Evolutionary conservation across 441 rosid genomes (phyloP), one percentile per base, ranked within the genome.

Genomic region (Breynia disticha): DNA sequence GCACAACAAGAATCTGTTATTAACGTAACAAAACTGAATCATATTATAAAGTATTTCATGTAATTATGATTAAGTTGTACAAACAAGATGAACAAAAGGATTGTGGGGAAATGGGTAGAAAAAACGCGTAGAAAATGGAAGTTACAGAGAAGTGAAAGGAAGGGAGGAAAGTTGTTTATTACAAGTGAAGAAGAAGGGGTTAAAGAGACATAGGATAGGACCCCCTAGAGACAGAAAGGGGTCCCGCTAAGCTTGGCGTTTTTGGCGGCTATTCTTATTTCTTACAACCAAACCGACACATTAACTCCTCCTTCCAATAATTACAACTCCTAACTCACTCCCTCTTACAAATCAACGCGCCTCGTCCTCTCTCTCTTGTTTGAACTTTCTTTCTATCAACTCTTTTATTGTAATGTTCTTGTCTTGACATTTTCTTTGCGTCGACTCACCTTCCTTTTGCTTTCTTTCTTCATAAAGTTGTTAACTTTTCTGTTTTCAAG

Each of bases 251-350:
- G 50, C 54, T 55, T 73, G 77, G 80, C 79, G 77, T 58, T 73
- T 72, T 73, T 71, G 81, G 74, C 79, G 89, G 71, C 69, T 64
- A 32, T 38, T 55, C 51, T 59, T 44, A 32, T 44, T 14, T 45
- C 35, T 28, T 28, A 59, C 64, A 54, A 64, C 52, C 61, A 73
- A 64, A 71, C 51, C 51, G 55, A 63, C 68, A 28, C 46, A 56
- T 18, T 46, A 49, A 55, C 8, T 4, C 5, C 35, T 28, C 35
- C 41, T 44, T 38, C 28, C 22, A 19, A 12, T 11, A 20, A 19
- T 46, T 19, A 37, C 37, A 13, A n/a, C 54, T 49, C 57, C 61
- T 64, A 56, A 62, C 62, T 56, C 60, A 46, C 21, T 44, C 24
- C 24, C 6, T 12, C 18, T 50, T 19, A 17, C 46, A 13, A 19